Conservation (phyloP, 1,284 basidiomycete genomes). For the Taiwanofungus camphoratus region DNA sequence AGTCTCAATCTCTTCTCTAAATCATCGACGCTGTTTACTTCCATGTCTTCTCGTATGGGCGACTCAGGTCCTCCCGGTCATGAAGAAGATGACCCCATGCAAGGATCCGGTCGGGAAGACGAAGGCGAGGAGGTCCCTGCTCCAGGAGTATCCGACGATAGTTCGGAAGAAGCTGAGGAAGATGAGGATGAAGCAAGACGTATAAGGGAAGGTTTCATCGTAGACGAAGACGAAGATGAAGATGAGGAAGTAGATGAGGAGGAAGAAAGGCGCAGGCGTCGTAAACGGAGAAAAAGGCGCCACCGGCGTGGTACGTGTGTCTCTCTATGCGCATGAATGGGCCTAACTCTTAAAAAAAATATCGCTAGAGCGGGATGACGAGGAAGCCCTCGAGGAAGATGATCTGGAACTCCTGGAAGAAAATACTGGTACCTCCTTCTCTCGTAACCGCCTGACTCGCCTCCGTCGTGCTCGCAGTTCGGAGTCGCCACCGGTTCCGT, state of each 20-base stretch:
- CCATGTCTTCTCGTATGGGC: slow-evolving; percentile 50
- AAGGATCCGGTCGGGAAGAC: slow-evolving; percentile 42
- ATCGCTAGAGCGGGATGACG: slow-evolving; percentile 46
- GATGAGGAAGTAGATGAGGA: slow-evolving; percentile 61
- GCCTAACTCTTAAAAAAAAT: slow-evolving; percentile 9
- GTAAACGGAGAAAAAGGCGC: slow-evolving; percentile 64
- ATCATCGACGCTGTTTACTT: slow-evolving; percentile 18
- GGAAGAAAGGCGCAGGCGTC: slow-evolving; percentile 49
- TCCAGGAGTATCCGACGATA: slow-evolving; percentile 59
- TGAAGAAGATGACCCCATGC: slow-evolving; percentile 55
- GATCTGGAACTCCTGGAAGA: slow-evolving; percentile 93
- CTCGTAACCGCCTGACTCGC: slow-evolving; percentile 55
- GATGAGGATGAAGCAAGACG: slow-evolving; percentile 74
- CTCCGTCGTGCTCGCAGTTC: slow-evolving; percentile 68
- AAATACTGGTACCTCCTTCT: slow-evolving; percentile 81
- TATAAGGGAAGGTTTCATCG: slow-evolving; percentile 80
- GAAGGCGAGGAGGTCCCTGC: slow-evolving; percentile 43
- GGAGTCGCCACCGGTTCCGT: slow-evolving; percentile 56
- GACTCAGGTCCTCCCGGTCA: slow-evolving; percentile 27
- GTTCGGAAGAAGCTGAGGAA: slow-evolving; percentile 81
- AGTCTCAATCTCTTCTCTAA: slow-evolving; percentile 3
- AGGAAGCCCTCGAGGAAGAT: slow-evolving; percentile 88
- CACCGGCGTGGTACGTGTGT: slow-evolving; percentile 52
- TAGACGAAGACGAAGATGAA: slow-evolving; percentile 75
- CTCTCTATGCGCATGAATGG: slow-evolving; percentile 2